Evolutionary conservation across 371 early-diverging fungal genomes (phyloP).

Genomic region (Lichtheimia ramosa): DNA sequence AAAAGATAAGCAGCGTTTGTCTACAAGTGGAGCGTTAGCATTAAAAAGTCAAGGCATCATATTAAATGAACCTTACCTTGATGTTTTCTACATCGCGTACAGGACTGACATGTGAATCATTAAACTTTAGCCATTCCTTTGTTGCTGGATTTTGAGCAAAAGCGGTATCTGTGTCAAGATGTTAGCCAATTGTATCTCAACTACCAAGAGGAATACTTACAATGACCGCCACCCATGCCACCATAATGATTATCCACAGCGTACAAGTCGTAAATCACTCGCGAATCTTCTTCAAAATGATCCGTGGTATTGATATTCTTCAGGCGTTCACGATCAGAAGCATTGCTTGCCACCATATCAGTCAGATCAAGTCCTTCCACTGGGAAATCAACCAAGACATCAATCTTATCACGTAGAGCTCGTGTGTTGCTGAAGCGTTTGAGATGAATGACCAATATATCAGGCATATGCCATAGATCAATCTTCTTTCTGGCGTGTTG

Average conservation of each 20-base stretch:
- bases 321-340: conserved; percentile 7
- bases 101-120: conserved; percentile 77
- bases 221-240: conserved; percentile 93
- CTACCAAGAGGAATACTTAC: conserved; percentile 41
- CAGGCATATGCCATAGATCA: conserved; percentile 58
- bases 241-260: conserved; percentile 93
- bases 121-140: conserved; percentile 84
- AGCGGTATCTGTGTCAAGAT: conserved; percentile 72
- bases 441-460: conserved; percentile 60
- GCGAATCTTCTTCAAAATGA: conserved; percentile 12
- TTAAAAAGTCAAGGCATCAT: neutral
- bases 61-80: conserved; percentile 36
- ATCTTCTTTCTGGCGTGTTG: conserved; percentile 58
- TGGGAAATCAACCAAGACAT: conserved; percentile 66
- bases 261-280: conserved; percentile 79
- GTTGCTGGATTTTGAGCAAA: conserved; percentile 79
- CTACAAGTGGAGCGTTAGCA: neutral
- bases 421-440: conserved; percentile 67
- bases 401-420: conserved; percentile 60
- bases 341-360: conserved; percentile 12
- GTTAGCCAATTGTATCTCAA: neutral
- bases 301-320: conserved; percentile 7
- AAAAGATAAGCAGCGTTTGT: conserved; percentile 13
- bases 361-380: conserved; percentile 41
- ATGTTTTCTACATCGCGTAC: conserved; percentile 54